Evolutionary conservation across 192 early-diverging fungal species (phyloP), one percentile per base, ranked within the genome.

Genomic region (Linnemannia schmuckeri): DNA sequence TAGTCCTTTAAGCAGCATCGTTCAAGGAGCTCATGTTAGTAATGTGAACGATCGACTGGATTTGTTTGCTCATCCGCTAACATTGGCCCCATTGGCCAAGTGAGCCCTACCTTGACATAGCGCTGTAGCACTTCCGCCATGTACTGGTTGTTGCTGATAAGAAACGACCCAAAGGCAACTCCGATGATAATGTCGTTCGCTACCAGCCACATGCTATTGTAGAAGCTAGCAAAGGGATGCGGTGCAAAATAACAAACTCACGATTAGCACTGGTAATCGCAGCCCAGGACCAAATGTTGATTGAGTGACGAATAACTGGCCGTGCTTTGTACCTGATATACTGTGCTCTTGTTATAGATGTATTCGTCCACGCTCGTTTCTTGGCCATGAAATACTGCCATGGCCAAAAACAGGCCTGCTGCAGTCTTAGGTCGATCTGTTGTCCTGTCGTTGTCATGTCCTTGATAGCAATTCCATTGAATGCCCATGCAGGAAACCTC

Each of bases 181-280:
- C 98, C 98, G 74, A 99, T 91, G 69, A 97, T 94, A 10, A 98
- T 92, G 83, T 99, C 98, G 79, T 98, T 96, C 10, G 94, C 95
- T n/a, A 97, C 94, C 33, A 98, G 93, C 97, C 98, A 99, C 83
- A 97, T 93, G 70, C 95, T 96, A 88, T 99, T 99, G 89, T 97
- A 97, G 82, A 99, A 98, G 73, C 96, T 96, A 73, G 9, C 18
- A 83, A 61, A 18, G 41, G 52, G 49, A 55, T 18, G 41, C 52
- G 30, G 24, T 15, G n/a, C 35, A 72, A 52, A 52, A 66, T 18
- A 13, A 15, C 49, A 30, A n/a, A 75, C 3, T 4, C 42, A 20
- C 4, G 7, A 30, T 52, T 55, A 27, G 22, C 27, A 81, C 87
- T 54, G 87, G 91, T 33, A 86, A 87, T 54, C 85, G 85, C 55